Evolutionary conservation across 345 rosid genomes (phyloP).

Genomic region (Acer saccharum): DNA sequence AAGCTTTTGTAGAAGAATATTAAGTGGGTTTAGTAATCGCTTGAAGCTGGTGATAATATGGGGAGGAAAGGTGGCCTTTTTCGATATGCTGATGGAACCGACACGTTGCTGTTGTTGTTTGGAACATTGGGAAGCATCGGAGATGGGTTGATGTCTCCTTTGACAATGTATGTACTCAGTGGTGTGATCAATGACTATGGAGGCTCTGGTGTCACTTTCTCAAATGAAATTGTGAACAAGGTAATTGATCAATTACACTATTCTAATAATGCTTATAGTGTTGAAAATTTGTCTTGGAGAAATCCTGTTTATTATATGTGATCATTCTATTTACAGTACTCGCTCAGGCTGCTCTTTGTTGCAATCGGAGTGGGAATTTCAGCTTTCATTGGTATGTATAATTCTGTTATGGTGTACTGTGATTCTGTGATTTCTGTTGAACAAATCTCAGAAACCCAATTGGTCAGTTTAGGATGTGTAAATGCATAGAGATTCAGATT

Average conservation of each 20-base stretch:
- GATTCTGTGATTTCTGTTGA: not conserved
- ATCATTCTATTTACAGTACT: conserved; percentile 29
- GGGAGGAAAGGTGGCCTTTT: conserved; percentile 38
- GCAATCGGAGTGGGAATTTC: conserved; percentile 45
- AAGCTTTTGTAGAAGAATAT: too few species aligned
- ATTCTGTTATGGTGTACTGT: not conserved
- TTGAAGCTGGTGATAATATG: conserved; percentile 22
- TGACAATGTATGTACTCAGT: conserved; percentile 46
- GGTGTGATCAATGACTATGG: conserved; percentile 42
- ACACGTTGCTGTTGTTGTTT: conserved; percentile 42
- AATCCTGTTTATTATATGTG: too few species aligned
- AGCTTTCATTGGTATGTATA: conserved; percentile 42
- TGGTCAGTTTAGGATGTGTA: not conserved
- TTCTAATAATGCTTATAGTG: not conserved
- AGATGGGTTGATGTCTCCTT: conserved; percentile 54
- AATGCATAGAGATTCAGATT: too few species aligned
- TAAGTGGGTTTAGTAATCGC: not conserved
- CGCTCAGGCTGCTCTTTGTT: conserved; percentile 39
- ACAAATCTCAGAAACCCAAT: not conserved
- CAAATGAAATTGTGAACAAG: conserved; percentile 41
- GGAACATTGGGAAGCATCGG: conserved; percentile 56
- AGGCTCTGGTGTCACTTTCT: conserved; percentile 22
- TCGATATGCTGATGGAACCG: conserved; percentile 38
- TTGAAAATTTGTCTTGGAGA: too few species aligned
- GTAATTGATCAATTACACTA: conserved; percentile 12